Conservation (phyloP, 2,329 filamentous ascomycete species). For the Ceratocystis variospora region DNA sequence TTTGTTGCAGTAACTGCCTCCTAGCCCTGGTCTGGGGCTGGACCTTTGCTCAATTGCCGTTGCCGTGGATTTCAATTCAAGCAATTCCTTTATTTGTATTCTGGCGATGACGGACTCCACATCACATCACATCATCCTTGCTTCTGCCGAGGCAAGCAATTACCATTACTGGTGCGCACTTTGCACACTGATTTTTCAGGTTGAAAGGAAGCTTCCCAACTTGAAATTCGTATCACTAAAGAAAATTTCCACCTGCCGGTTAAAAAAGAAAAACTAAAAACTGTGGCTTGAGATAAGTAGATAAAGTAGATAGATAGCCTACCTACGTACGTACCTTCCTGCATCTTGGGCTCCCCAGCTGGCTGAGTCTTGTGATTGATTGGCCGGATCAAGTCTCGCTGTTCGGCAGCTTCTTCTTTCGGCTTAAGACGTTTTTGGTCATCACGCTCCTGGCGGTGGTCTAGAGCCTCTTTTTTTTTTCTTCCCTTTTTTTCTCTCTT, state of each 20-base stretch:
- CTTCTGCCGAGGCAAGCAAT: conserved; percentile 8
- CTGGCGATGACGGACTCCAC: background rate
- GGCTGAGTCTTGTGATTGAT: background rate
- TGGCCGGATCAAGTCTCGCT: background rate
- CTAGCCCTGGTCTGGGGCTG: background rate
- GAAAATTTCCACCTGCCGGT: background rate
- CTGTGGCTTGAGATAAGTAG: background rate
- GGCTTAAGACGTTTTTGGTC: background rate
- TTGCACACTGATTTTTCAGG: background rate
- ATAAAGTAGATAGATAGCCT: background rate
- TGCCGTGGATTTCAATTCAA: background rate
- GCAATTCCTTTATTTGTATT: background rate
- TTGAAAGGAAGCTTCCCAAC: conserved; percentile 2
- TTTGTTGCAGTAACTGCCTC: background rate
- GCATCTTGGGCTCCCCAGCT: background rate
- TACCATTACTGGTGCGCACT: background rate
- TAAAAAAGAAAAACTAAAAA: background rate
- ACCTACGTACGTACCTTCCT: background rate
- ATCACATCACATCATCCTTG: conserved; percentile 11
- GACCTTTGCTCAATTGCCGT: conserved; percentile 3
- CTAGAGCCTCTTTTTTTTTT: background rate
- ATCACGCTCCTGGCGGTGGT: background rate
- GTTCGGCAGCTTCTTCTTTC: background rate
- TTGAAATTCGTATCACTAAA: background rate
- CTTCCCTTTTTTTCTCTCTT: background rate